These are phyloP conservation scores for Nematodospora anomalae DNA, from an alignment of 1,139 yeast species.

Conservation along the genomic window DNA sequence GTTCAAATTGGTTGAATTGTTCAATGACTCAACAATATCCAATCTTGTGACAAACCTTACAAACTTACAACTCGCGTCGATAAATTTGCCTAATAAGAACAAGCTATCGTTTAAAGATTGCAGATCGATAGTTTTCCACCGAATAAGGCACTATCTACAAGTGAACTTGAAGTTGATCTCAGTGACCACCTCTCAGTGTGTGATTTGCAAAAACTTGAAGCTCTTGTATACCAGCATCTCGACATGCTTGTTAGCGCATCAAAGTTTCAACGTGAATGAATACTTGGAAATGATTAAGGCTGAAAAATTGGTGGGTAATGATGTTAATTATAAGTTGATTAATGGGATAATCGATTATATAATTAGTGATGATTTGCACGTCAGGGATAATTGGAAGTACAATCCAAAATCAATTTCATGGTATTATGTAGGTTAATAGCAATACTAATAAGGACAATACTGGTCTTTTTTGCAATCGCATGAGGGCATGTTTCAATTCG, in stretches of 20 bases:
- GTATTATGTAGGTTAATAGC: slow-evolving; percentile 7
- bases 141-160: slow-evolving; percentile 31
- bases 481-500: slow-evolving; percentile 6
- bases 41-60: slow-evolving; percentile 25
- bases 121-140: slow-evolving; percentile 27
- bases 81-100: slow-evolving; percentile 14
- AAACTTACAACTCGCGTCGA: slow-evolving; percentile 17
- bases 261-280: slow-evolving; percentile 8
- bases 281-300: slow-evolving; percentile 18
- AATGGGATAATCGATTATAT: slow-evolving; percentile 30
- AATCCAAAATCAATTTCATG: slow-evolving; percentile 15
- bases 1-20: slow-evolving; percentile 28
- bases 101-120: slow-evolving; percentile 8
- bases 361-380: slow-evolving; percentile 19
- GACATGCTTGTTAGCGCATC: not conserved
- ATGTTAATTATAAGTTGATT: slow-evolving; percentile 21
- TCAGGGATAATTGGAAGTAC: slow-evolving; percentile 26
- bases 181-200: slow-evolving; percentile 26
- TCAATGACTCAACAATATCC: slow-evolving; percentile 23
- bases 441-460: no score
- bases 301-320: slow-evolving; percentile 14
- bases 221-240: slow-evolving; percentile 11
- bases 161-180: slow-evolving; percentile 20
- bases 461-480: no score
- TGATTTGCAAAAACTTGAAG: slow-evolving; percentile 19